Conservation (phyloP, 768 basidiomycete species). For the Collybiopsis confluens region DNA sequence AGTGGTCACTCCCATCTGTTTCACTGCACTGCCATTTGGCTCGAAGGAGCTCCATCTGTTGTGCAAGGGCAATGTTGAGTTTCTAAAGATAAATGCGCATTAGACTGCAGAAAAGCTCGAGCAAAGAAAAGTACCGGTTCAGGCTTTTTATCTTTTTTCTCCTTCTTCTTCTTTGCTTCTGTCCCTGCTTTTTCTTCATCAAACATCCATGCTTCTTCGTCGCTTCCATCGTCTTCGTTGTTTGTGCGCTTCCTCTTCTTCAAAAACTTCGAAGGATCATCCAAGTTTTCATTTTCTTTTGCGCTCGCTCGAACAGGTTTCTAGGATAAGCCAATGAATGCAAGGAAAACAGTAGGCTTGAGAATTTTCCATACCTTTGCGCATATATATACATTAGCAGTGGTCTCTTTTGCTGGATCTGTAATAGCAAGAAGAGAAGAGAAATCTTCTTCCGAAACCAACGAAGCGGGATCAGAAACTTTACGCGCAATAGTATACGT, state of each 20-base stretch:
- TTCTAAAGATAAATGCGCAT: background rate
- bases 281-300: background rate
- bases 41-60: background rate
- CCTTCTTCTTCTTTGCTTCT: background rate
- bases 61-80: background rate
- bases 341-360: background rate
- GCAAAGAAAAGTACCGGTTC: background rate
- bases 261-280: no score
- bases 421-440: background rate
- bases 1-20: background rate
- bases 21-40: background rate
- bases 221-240: background rate
- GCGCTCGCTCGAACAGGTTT: background rate
- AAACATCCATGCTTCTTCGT: background rate
- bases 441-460: background rate
- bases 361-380: background rate
- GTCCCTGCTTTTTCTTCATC: background rate
- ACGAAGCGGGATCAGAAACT: background rate
- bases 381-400: background rate
- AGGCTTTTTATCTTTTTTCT: background rate
- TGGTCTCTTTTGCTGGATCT: background rate
- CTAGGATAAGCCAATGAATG: background rate
- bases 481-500: background rate
- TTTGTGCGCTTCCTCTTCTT: background rate
- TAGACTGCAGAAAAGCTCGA: no score